Evolutionary conservation across 495 filamentous ascomycete species (phyloP), one percentile per base, ranked within the genome.

Genomic region (Penicillium robsamsonii): DNA sequence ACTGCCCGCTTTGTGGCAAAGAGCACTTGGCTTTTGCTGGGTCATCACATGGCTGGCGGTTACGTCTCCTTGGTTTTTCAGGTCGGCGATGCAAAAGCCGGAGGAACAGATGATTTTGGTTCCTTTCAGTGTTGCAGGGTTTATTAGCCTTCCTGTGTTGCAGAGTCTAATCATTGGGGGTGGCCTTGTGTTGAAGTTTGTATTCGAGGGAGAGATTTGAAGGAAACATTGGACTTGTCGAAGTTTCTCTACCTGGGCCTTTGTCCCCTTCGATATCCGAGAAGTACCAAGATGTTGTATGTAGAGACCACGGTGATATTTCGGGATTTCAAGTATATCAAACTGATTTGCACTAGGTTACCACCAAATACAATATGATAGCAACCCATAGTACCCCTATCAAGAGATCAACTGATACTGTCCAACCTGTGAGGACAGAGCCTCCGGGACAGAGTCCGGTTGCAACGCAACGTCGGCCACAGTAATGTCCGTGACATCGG

Each of bases 11-110:
- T 27, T 47, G 20, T 63, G 60, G 60, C 55, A 66, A 46, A 56
- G 40, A 13, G 13, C 46, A 33, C 17, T 66, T 25, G 60, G 63
- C 4, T 50, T 50, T 51, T 12, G 51, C 10, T 66, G 63, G 63
- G 46, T 55, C 9, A 10, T 50, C 3, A 6, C 17, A n/a, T 66
- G 63, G 63, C 12, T 66, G 25, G 53, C 24, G 24, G 18, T 60
- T 9, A 31, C 38, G 2, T 57, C 57, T 9, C 60, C 57, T 1
- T 55, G 42, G 43, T 58, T 50, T 20, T 31, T 56, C 8, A 24
- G 25, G 3, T 17, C 27, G 5, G 13, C 10, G 10, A 41, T 30
- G 53, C 29, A 18, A 10, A 15, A 31, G 11, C 52, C 52, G 6
- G 30, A 49, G 24, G 5, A 27, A 10, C 29, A 38, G 12, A 22